Conservation (phyloP, 352 stramenopile genomes). For the Globisporangium barbulae region DNA sequence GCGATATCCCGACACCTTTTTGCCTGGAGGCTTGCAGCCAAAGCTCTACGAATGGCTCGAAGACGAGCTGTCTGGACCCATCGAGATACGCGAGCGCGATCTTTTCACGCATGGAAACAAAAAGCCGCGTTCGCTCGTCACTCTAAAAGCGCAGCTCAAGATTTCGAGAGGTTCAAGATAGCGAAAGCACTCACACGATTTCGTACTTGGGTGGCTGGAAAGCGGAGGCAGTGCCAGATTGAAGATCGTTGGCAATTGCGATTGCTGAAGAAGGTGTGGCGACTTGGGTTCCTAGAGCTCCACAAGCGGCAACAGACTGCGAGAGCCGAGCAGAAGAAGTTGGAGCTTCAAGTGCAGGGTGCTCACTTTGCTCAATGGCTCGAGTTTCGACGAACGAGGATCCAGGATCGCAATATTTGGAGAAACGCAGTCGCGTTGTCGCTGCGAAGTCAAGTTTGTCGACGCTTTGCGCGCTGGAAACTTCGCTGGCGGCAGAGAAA, state of each 20-base stretch:
- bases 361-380: neutral
- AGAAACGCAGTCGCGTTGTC: neutral
- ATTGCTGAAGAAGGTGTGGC: constrained; percentile 3
- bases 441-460: constrained; percentile 15
- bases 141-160: neutral
- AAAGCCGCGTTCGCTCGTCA: neutral
- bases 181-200: constrained; percentile 1
- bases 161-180: neutral
- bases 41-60: constrained; percentile 19
- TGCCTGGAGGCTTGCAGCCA: constrained; percentile 20
- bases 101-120: constrained; percentile 7
- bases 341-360: neutral
- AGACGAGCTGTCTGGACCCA: neutral
- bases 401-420: neutral
- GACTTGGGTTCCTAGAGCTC: constrained; percentile 9
- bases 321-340: neutral
- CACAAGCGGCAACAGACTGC: neutral
- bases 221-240: neutral
- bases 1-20: constrained; percentile 16
- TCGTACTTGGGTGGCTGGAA: neutral
- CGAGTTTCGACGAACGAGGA: neutral
- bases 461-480: constrained; percentile 20
- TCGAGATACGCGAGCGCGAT: neutral
- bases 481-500: constrained; percentile 10
- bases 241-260: neutral